Evolutionary conservation across 345 rosid species (phyloP).

Genomic region (Eucalyptus sideroxylon): DNA sequence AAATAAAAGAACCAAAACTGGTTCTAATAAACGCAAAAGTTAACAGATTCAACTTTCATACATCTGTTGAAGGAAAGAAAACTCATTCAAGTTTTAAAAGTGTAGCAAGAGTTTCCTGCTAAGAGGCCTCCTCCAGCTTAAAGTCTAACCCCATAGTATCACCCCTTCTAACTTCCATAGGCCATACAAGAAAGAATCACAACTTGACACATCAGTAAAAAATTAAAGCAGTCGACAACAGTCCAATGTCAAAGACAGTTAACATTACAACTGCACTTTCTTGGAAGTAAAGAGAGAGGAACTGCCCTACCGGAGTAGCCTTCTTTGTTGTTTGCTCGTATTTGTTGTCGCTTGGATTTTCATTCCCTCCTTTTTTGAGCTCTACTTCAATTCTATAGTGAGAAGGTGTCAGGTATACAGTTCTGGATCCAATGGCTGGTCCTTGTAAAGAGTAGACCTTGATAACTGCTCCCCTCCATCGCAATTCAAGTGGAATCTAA

Average conservation of each 20-base stretch:
- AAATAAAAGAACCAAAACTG: neutral
- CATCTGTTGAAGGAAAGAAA: neutral
- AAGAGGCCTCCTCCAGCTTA: neutral
- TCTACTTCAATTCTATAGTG: neutral
- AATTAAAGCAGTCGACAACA: neutral
- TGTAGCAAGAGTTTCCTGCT: neutral
- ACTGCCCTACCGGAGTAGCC: neutral
- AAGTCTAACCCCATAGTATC: neutral
- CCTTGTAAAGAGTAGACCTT: constrained; percentile 16
- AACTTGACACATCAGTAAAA: neutral
- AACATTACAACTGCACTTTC: neutral
- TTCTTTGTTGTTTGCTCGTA: neutral
- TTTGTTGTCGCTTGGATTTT: neutral
- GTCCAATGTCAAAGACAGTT: neutral
- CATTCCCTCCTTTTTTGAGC: neutral
- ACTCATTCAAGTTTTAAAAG: neutral
- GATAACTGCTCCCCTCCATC: constrained; percentile 1
- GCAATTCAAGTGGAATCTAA: constrained; percentile 15
- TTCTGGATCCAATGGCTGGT: constrained; percentile 44
- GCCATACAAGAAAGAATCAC: neutral
- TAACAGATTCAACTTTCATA: neutral
- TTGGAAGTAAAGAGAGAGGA: neutral
- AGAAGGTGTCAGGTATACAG: constrained; percentile 32
- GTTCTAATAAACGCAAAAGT: neutral
- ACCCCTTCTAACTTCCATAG: neutral